These are phyloP conservation scores for Plantago ovata DNA, from an alignment of 257 asterid species.

Conservation along the genomic window DNA sequence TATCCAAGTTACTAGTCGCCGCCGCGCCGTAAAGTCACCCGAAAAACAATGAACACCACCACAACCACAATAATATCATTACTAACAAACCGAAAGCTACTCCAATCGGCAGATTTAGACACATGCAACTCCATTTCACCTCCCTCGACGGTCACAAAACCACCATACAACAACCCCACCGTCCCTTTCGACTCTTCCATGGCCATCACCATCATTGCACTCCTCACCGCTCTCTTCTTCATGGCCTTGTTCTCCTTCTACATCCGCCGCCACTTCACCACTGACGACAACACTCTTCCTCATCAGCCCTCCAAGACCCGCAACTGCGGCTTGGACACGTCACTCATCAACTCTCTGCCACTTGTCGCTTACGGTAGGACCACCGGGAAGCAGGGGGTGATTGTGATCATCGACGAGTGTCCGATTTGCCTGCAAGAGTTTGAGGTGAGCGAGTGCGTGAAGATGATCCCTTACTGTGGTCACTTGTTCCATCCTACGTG, in stretches of 20 bases:
- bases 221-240: slow-evolving; percentile 59
- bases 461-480: slow-evolving; percentile 60
- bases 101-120: not conserved
- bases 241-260: slow-evolving; percentile 59
- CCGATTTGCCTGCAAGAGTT: slow-evolving; percentile 69
- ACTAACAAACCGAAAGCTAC: not conserved
- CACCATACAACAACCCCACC: slow-evolving; percentile 9
- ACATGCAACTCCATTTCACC: not conserved
- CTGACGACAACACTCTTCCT: not conserved
- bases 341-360: slow-evolving; percentile 47
- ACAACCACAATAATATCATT: not conserved
- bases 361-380: slow-evolving; percentile 39
- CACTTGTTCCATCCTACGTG: slow-evolving; percentile 80
- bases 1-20: too few species aligned
- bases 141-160: slow-evolving; percentile 12
- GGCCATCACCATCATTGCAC: slow-evolving; percentile 51
- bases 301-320: not conserved
- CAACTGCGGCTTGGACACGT: slow-evolving; percentile 36
- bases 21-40: too few species aligned
- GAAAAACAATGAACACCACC: too few species aligned
- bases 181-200: slow-evolving; percentile 52
- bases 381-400: slow-evolving; percentile 40
- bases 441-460: slow-evolving; percentile 43
- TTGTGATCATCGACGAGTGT: slow-evolving; percentile 40
- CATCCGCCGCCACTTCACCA: slow-evolving; percentile 60